Percentiles rank a stretch among this genome's conserved stretches.
Evolutionary conservation across 179 eudicot species (phyloP).

Genomic region (Kewa caespitosa): DNA sequence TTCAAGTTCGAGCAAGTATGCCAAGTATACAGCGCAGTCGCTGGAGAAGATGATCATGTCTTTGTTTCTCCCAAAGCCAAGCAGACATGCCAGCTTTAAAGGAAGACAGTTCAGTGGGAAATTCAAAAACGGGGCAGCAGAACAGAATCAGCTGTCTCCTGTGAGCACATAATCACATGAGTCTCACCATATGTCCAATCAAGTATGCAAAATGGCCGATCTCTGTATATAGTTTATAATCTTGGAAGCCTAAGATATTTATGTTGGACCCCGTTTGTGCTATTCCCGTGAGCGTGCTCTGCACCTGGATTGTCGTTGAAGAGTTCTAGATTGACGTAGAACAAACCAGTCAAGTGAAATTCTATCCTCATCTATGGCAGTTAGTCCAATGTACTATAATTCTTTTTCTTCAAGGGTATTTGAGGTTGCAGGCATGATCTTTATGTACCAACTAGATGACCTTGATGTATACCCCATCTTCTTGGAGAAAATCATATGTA

Average conservation of each 20-base stretch:
- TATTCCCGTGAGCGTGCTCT: background rate
- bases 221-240: slow-evolving; percentile 25
- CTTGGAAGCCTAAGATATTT: slow-evolving; percentile 10
- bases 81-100: slow-evolving; percentile 65
- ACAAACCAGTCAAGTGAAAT: slow-evolving; percentile 22
- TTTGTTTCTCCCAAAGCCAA: slow-evolving; percentile 66
- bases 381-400: slow-evolving; percentile 24
- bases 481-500: slow-evolving; percentile 18
- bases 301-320: too few species aligned
- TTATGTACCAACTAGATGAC: slow-evolving; percentile 10
- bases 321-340: too few species aligned
- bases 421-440: slow-evolving; percentile 13
- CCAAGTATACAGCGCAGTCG: slow-evolving; percentile 79
- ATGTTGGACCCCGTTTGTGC: slow-evolving; percentile 1
- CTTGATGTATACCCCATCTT: slow-evolving; percentile 21
- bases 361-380: slow-evolving; percentile 2
- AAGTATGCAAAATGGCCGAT: slow-evolving; percentile 23
- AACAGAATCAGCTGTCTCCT: slow-evolving; percentile 52
- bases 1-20: slow-evolving; percentile 79
- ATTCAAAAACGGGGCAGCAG: slow-evolving; percentile 52
- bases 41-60: slow-evolving; percentile 73
- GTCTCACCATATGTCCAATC: slow-evolving; percentile 2
- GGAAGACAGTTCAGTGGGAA: slow-evolving; percentile 74
- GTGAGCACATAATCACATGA: slow-evolving; percentile 25
- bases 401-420: slow-evolving; percentile 25